Evolutionary conservation across 2,329 filamentous ascomycete species (phyloP).

Genomic region (Fusarium sororula): DNA sequence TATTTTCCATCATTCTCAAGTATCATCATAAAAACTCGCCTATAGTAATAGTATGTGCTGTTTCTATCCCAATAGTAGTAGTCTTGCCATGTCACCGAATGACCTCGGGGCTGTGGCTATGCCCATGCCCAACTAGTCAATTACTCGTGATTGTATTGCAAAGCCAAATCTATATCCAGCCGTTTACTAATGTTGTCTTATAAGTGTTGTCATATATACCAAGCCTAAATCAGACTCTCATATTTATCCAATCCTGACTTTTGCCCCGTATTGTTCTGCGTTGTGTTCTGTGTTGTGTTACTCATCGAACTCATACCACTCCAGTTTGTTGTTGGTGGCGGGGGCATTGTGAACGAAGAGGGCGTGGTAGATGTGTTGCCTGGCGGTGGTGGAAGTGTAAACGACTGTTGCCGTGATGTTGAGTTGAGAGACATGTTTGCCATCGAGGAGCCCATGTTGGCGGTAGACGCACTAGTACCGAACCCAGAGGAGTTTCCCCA

Average conservation of each 20-base stretch:
- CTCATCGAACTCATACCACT: conserved; percentile 23
- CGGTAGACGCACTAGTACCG: conserved; percentile 31
- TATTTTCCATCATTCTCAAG: background rate
- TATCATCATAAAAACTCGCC: background rate
- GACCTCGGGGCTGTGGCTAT: background rate
- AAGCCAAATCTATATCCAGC: conserved; percentile 8
- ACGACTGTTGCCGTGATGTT: conserved; percentile 55
- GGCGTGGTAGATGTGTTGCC: conserved; percentile 41
- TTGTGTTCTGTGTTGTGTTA: background rate
- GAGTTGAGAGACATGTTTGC: conserved; percentile 59
- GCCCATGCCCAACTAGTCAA: background rate
- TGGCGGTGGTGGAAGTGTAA: conserved; percentile 67
- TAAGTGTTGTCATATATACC: background rate
- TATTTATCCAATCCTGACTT: conserved; percentile 73
- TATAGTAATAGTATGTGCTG: background rate
- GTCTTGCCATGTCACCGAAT: background rate
- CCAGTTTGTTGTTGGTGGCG: conserved; percentile 49
- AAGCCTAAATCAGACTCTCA: conserved; percentile 67
- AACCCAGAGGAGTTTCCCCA: conserved; percentile 56
- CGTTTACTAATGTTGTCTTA: background rate
- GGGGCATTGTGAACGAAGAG: conserved; percentile 58
- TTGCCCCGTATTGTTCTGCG: conserved; percentile 41
- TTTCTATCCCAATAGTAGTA: background rate
- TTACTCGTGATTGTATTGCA: background rate
- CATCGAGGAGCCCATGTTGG: conserved; percentile 55